Percentiles rank a stretch among this genome's conserved stretches.
Conservation (phyloP, 352 stramenopile species). For the Phytophthora pisi region DNA sequence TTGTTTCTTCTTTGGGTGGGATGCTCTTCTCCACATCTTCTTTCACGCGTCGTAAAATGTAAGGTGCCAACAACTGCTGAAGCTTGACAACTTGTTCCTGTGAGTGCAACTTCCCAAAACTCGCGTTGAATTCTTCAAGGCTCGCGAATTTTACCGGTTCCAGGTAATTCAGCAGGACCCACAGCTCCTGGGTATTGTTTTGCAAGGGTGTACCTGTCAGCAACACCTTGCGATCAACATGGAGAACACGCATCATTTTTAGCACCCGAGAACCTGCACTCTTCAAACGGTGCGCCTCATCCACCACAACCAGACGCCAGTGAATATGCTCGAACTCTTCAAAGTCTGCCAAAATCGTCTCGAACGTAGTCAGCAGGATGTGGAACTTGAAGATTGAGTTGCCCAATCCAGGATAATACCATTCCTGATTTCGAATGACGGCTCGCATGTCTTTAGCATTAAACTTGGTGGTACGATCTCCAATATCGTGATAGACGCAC, state of each 20-base stretch:
- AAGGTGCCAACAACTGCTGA: conserved; percentile 94
- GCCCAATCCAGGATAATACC: conserved; percentile 85
- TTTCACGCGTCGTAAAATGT: conserved; percentile 97
- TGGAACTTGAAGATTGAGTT: conserved; percentile 94
- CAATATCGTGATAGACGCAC: conserved; percentile 98
- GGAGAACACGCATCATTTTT: conserved; percentile 87
- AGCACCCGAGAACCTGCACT: conserved; percentile 79
- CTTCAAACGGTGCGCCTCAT: conserved; percentile 87
- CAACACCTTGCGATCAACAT: conserved; percentile 92
- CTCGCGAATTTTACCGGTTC: conserved; percentile 94
- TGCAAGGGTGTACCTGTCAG: conserved; percentile 98
- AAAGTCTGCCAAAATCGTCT: conserved; percentile 84
- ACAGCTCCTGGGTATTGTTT: conserved; percentile 97
- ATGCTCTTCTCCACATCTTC: conserved; percentile 97
- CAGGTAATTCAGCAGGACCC: conserved; percentile 97
- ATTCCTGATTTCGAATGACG: conserved; percentile 87
- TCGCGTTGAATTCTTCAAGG: conserved; percentile 89
- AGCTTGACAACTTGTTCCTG: conserved; percentile 95
- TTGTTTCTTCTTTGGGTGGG: conserved; percentile 96
- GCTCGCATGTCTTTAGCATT: conserved; percentile 88
- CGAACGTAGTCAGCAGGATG: conserved; percentile 83
- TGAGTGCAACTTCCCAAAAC: conserved; percentile 93
- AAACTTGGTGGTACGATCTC: conserved; percentile 78
- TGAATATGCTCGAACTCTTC: conserved; percentile 89
- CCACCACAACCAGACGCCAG: conserved; percentile 83